Percentiles rank a stretch among this genome's conserved stretches.
These are phyloP conservation scores for Podochytrium sp. DNA, from an alignment of 192 early-diverging fungal genomes.

Conservation along the genomic window DNA sequence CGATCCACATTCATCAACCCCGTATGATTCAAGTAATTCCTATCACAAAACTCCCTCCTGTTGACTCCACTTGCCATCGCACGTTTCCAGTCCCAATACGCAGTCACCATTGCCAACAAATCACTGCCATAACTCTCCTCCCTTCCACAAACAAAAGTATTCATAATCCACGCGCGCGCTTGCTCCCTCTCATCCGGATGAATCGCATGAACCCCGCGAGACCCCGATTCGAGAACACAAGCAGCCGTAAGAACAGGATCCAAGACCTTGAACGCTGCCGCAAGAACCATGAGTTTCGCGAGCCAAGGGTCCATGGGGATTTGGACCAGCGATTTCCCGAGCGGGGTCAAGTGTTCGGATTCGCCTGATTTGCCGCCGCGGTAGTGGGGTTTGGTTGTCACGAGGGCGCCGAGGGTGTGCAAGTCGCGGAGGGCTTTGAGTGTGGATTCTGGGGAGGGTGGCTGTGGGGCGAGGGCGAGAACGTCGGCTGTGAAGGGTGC, in stretches of 20 bases:
- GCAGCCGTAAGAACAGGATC: conserved; percentile 76
- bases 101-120: conserved; percentile 42
- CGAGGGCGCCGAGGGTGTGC: conserved; percentile 40
- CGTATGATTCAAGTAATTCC: conserved; percentile 40
- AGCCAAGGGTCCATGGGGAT: conserved; percentile 74
- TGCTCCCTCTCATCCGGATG: conserved; percentile 47
- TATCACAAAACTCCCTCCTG: conserved; percentile 33
- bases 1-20: conserved; percentile 43
- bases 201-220: conserved; percentile 49
- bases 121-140: conserved; percentile 38
- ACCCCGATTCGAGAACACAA: conserved; percentile 53
- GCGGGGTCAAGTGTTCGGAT: conserved; percentile 58
- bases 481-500: conserved; percentile 32
- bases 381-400: not conserved
- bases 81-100: conserved; percentile 45
- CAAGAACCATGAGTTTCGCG: conserved; percentile 72
- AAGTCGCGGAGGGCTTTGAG: conserved; percentile 43
- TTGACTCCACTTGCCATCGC: not conserved
- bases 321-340: conserved; percentile 63
- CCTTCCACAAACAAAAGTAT: conserved; percentile 27
- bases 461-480: conserved; percentile 47
- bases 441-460: conserved; percentile 39
- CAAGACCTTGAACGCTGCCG: conserved; percentile 70
- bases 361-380: conserved; percentile 3
- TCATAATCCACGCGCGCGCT: conserved; percentile 42